Conservation (phyloP, 176 grass and related monocot species). For the Cenchrus purpureus region DNA sequence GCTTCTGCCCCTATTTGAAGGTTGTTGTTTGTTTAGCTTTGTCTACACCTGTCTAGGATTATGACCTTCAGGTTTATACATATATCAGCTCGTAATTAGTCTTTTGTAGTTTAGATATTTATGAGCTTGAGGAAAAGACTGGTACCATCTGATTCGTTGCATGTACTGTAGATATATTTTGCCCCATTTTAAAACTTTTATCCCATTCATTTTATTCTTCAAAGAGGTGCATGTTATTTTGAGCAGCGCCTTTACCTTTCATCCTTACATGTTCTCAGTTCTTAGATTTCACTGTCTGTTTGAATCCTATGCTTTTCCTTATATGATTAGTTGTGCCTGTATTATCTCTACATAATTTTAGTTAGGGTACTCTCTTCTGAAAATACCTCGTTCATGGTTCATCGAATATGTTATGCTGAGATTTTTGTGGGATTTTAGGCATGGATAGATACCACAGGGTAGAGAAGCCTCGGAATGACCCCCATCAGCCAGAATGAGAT, state of each 20-base stretch:
- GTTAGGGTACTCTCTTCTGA: background rate
- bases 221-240: background rate
- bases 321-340: background rate
- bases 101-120: background rate
- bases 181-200: background rate
- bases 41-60: background rate
- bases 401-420: conserved; percentile 7
- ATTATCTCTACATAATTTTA: background rate
- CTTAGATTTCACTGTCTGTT: background rate
- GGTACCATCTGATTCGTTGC: background rate
- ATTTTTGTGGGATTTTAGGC: background rate
- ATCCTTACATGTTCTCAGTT: background rate
- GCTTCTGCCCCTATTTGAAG: background rate
- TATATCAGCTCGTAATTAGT: background rate
- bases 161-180: background rate
- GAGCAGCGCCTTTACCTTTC: background rate
- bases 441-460: conserved; percentile 73
- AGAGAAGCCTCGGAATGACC: conserved; percentile 54
- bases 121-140: background rate
- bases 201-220: background rate
- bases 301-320: background rate
- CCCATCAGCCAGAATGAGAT: conserved; percentile 66
- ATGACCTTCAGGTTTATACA: background rate
- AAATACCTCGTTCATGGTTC: background rate
- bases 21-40: background rate